Base-by-base conservation (phyloP, 2,329 filamentous ascomycete genomes). In the Stromatinia cepivora region DNA sequence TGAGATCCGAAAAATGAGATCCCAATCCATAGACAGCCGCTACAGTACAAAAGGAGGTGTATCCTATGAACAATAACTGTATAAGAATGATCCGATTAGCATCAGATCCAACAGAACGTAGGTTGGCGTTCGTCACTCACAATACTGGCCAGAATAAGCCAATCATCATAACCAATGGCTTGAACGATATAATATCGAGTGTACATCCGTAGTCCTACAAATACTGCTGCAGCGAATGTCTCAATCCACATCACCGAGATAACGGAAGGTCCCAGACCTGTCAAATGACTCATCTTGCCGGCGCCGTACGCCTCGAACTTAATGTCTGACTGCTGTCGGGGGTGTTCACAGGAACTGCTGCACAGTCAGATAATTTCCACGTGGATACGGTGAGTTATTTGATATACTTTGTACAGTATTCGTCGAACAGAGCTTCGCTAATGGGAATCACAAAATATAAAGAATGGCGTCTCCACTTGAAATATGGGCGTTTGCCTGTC, bases 241-340 rank as follows among this genome's bases (percentile, higher is more conserved):
- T 67, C 25, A 28, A 34, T n/a, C 65, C 65, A 67, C 45, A 67
- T 50, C 53, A 67, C 65, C 42, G 34, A 45, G 54, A 67, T 58
- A 11, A 67, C 39, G 46, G 31, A 42, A 39, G 65, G 65, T 8
- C 65, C 65, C 28, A 67, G 31, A 48, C 11, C 53, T 50, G 53
- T 15, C 13, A 67, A 39, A 46, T 58, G 53, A 13, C 10, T 31
- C 65, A 67, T 67, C 7, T 10, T 58, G 8, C n/a, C n/a, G 39
- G 36, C 36, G 36, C 42, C 15, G 56, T 45, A 58, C n/a, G 22
- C 56, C 56, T 13, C n/a, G 45, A 36, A 42, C 13, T 36, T 42
- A 42, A 58, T 10, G 34, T 17, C n/a, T 25, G 15, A 17, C 36
- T 28, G 13, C 13, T n/a, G 8, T 25, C 10, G 22, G 3, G 8